Base-by-base conservation (phyloP, 495 filamentous ascomycete genomes). In the Neurospora sp. region DNA sequence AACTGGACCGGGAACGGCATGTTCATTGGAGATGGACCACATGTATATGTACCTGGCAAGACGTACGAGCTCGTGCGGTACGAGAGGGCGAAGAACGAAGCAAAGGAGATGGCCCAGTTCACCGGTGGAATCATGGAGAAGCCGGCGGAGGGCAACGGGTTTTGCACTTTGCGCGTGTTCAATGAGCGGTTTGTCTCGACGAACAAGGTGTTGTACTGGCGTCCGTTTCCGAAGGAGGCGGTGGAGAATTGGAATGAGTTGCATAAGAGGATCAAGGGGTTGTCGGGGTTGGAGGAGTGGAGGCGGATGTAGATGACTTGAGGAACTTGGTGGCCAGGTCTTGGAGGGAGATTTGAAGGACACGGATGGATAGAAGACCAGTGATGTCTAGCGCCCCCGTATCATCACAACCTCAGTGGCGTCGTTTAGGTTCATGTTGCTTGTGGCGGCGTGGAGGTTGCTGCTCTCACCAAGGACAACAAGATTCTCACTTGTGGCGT, bases 401-500 rank as follows among this genome's bases (percentile, higher is more conserved):
- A 73, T 88, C 72, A 88, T 74, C 76, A 82, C 72, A 84, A 84
- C 72, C 82, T 86, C 16, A 86, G 90, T 41, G 83, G 84, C 23
- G 86, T 91, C 42, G 90, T 92, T n/a, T n/a, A n/a, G n/a, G n/a
- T n/a, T 8, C 85, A 89, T 74, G 73, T 92, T 40, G 85, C 87
- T 20, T 84, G 86, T 74, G 91, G 91, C 27, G 90, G 90, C 62
- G 89, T 93, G 87, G 90, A 93, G 75, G 83, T 79, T 35, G 82
- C 86, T n/a, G 90, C 86, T 2, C 83, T 92, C 4, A 91, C 91
- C 27, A 82, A 86, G 37, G 88, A 91, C 76, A 91, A 90, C 80
- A 86, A 85, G 77, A 90, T 92, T 72, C 79, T 90, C 39, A 90
- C 90, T 3, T 93, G 91, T 90, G 91, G 91, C 75, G 89, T 91